Conservation (phyloP, 2,329 filamentous ascomycete species). For the Pseudogymnoascus sp. region DNA sequence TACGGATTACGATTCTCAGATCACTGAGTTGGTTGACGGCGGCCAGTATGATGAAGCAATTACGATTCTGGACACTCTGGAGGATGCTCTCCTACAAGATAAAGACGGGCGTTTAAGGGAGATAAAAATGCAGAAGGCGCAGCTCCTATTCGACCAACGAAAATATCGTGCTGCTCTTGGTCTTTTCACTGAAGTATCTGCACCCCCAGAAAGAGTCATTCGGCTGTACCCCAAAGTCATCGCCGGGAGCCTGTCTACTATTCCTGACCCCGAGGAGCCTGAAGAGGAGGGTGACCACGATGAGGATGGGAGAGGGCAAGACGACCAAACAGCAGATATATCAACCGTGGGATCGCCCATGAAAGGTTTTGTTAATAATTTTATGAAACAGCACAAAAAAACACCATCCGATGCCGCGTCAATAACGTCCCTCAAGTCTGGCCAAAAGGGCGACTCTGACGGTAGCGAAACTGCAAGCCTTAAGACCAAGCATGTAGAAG, state of each 20-base stretch:
- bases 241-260: constrained; percentile 68
- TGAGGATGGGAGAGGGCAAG: constrained; percentile 35
- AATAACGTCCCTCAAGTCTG: constrained; percentile 46
- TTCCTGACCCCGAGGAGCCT: constrained; percentile 35
- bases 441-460: constrained; percentile 37
- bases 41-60: constrained; percentile 83
- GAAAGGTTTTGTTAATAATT: constrained; percentile 33
- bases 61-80: constrained; percentile 79
- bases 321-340: constrained; percentile 36
- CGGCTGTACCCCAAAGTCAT: constrained; percentile 76
- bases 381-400: constrained; percentile 28
- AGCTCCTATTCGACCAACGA: constrained; percentile 70
- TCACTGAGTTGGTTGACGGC: constrained; percentile 69
- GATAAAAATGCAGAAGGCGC: constrained; percentile 86
- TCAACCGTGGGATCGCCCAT: constrained; percentile 23
- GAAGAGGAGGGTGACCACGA: constrained; percentile 37
- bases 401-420: constrained; percentile 43
- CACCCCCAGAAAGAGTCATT: constrained; percentile 82
- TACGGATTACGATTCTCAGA: constrained; percentile 82
- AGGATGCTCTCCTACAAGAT: constrained; percentile 80
- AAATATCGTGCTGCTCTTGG: constrained; percentile 84
- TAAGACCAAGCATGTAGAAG: constrained; percentile 39
- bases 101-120: constrained; percentile 75
- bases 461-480: constrained; percentile 49
- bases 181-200: constrained; percentile 83